phyloP scores from a whole-genome alignment of 1,284 basidiomycete genomes.

The Malassezia globosa region DNA sequence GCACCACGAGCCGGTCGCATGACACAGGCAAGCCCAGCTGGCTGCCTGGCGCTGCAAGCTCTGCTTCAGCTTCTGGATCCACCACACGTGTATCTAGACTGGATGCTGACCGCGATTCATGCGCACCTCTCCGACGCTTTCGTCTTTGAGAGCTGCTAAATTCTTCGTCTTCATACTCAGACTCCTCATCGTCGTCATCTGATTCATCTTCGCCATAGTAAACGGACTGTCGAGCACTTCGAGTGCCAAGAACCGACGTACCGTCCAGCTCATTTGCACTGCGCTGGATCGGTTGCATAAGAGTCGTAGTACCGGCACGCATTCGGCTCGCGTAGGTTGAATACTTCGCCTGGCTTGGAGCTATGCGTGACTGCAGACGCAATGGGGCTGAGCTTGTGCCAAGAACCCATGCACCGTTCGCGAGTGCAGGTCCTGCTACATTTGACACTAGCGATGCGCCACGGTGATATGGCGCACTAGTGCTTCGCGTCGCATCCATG shows the following conservation, averaged over 20 bases:
- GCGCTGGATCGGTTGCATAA: slow-evolving; percentile 70
- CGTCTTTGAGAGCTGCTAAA: slow-evolving; percentile 16
- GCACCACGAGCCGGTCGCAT: slow-evolving; percentile 61
- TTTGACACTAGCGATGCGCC: no score
- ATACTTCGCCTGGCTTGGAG: slow-evolving; percentile 58
- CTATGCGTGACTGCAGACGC: slow-evolving; percentile 24
- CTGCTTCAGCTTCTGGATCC: slow-evolving; percentile 25
- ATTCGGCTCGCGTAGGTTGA: slow-evolving; percentile 83
- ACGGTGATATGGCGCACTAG: background rate
- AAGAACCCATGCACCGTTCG: slow-evolving; percentile 8
- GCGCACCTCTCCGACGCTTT: slow-evolving; percentile 17
- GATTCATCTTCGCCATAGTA: slow-evolving; percentile 31
- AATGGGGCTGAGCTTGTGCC: slow-evolving; percentile 16
- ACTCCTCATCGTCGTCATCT: slow-evolving; percentile 27
- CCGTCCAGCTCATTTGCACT: slow-evolving; percentile 2
- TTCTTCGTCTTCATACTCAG: slow-evolving; percentile 18
- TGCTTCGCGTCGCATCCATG: background rate
- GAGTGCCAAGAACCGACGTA: slow-evolving; percentile 2
- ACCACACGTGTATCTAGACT: background rate
- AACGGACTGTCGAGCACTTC: slow-evolving; percentile 11
- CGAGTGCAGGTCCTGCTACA: no score
- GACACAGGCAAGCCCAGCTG: slow-evolving; percentile 81
- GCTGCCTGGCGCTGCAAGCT: slow-evolving; percentile 49
- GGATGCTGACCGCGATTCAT: background rate
- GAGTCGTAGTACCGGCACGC: slow-evolving; percentile 74